phyloP scores from a whole-genome alignment of 2,329 filamentous ascomycete species.

The Alternaria dauci region DNA sequence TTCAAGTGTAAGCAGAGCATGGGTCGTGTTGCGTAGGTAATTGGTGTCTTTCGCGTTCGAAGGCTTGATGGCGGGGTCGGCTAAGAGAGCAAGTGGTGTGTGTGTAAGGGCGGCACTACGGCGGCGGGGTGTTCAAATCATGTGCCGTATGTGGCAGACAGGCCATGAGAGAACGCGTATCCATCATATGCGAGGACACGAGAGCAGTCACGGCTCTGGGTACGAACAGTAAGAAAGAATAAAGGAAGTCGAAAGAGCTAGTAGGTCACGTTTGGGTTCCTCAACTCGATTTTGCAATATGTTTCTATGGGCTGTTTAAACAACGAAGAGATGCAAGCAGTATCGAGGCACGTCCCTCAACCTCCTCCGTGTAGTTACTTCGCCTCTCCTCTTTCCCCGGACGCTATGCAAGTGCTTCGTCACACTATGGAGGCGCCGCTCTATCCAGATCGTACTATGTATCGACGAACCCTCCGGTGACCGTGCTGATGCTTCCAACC shows the following conservation, averaged over 20 bases:
- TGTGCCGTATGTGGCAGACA: constrained; percentile 15
- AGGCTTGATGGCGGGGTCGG: constrained; percentile 35
- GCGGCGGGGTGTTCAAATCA: constrained; percentile 21
- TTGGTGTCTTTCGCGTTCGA: constrained; percentile 28
- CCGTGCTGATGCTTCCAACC: constrained; percentile 14
- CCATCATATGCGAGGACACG: not conserved
- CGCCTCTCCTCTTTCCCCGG: constrained; percentile 37
- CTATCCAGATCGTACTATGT: constrained; percentile 22
- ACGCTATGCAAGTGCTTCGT: constrained; percentile 24
- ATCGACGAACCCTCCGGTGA: constrained; percentile 21
- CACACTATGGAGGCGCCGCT: constrained; percentile 28
- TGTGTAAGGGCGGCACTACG: constrained; percentile 22
- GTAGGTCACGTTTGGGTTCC: not conserved
- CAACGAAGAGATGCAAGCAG: not conserved
- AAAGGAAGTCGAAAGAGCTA: not conserved
- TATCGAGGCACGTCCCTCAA: constrained; percentile 23
- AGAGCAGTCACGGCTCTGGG: not conserved
- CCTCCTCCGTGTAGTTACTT: constrained; percentile 18
- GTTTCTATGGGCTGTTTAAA: not conserved
- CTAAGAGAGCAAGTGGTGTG: constrained; percentile 14
- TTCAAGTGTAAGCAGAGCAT: constrained; percentile 31
- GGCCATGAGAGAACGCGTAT: not conserved
- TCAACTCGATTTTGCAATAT: not conserved
- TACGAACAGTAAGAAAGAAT: not conserved
- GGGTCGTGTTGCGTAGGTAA: constrained; percentile 22